Conservation (phyloP, 148 eudicot genomes). For the Vaccinium vitisidaea region DNA sequence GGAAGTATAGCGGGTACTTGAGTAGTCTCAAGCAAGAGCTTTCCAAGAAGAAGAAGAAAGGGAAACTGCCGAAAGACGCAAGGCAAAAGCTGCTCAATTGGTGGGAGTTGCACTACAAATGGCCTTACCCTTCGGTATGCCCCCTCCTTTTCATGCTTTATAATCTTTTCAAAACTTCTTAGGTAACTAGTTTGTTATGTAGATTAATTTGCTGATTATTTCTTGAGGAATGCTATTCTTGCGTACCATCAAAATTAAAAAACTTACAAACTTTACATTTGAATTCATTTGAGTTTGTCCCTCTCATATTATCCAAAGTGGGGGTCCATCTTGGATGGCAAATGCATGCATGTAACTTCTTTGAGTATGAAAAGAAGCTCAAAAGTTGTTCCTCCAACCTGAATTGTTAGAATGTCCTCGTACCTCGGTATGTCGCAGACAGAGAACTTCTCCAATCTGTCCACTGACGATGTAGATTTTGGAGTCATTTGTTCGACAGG, state of each 20-base stretch:
- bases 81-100: constrained; percentile 65
- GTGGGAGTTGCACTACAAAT: constrained; percentile 81
- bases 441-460: not conserved
- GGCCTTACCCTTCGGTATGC: constrained; percentile 74
- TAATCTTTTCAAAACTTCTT: not conserved
- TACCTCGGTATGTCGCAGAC: not conserved
- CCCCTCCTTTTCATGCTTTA: not conserved
- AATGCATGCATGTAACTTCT: not conserved
- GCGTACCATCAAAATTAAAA: not conserved
- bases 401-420: not conserved
- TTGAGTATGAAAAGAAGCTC: not conserved
- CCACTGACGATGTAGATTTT: not conserved
- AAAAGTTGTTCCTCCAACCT: not conserved
- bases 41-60: constrained; percentile 79
- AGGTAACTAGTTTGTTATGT: not conserved
- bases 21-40: constrained; percentile 93
- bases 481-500: not conserved
- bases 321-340: not conserved
- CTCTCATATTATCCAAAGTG: not conserved
- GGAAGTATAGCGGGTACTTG: constrained; percentile 86
- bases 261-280: not conserved
- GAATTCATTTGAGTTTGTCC: not conserved
- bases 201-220: not conserved
- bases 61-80: constrained; percentile 70
- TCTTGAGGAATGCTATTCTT: not conserved